Base-by-base conservation (phyloP, 108 stramenopile genomes). In the Parmales sp. region DNA sequence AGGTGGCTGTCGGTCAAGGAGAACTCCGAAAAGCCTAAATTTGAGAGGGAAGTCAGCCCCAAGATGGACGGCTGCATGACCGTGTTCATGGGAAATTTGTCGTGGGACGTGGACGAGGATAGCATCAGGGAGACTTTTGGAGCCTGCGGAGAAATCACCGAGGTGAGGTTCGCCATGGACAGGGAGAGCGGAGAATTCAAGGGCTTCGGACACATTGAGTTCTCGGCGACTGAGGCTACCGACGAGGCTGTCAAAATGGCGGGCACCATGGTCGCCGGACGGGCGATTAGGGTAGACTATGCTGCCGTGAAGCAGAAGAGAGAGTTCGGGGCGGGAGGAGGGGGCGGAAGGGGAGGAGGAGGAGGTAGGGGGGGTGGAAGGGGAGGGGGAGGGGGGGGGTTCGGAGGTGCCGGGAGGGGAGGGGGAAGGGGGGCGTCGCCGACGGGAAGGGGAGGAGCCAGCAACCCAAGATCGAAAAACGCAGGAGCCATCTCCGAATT, bases 141-240 rank as follows among this genome's bases (percentile, higher is more conserved):
- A 39, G 82, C 86, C 28, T 96, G 95, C 74, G 98, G 96, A 26
- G 88, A 86, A 31, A 92, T 98, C 68, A 68, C 75, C 9, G 65
- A 74, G 34, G 79, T 98, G 48, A 88, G 98, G 46, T 97, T 96
- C 70, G 93, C 94, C 4, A 90, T 86, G 66, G 95, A 97, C 74
- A 72, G 92, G 34, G 98, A 99, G 70, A 92, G 90, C 67, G 95
- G 95, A 7, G 88, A 94, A 26, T 98, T 98, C 88, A 90, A 93
- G 75, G 98, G 98, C 63, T 94, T 90, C 70, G 95, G 93, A 9
- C 93, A 94, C 78, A 86, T 97, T 51, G 92, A 95, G 64, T 99
- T 97, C 70, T 83, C 44, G 37, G 84, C 89, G 13, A 92, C 85
- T 7, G 87, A 93, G 43, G 74, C 80, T 36, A 91, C 93, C 13